Percentiles rank a stretch among this genome's conserved stretches.
Conservation (phyloP, 768 basidiomycete species). For the Collybia sp. region DNA sequence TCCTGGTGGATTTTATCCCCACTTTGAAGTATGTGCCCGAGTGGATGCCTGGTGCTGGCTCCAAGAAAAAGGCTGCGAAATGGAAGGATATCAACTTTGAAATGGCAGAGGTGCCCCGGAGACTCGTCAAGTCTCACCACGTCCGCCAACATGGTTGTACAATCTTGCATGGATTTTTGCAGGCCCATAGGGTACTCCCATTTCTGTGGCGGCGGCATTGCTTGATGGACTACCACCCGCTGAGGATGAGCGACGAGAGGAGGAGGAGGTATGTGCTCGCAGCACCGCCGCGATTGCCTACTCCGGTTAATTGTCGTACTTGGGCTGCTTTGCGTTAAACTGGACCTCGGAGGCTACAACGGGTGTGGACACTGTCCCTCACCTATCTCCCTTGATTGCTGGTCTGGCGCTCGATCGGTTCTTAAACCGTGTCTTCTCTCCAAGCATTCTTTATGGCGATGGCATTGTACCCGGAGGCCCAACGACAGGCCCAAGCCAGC, state of each 20-base stretch:
- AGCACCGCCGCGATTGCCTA: constrained; percentile 8
- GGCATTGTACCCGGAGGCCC: constrained; percentile 31
- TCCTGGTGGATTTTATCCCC: constrained; percentile 12
- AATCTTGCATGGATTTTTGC: neutral
- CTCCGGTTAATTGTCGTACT: neutral
- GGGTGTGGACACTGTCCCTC: constrained; percentile 8
- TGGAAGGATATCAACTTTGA: constrained; percentile 26
- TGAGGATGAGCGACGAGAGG: neutral
- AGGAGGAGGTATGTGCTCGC: constrained; percentile 8
- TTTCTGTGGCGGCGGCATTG: constrained; percentile 1
- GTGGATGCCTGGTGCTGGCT: constrained; percentile 44
- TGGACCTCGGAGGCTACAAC: neutral
- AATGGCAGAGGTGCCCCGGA: constrained; percentile 29
- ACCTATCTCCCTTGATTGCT: neutral
- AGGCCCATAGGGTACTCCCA: neutral
- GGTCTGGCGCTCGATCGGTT: neutral
- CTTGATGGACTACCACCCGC: constrained; percentile 2
- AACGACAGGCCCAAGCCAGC: constrained; percentile 30
- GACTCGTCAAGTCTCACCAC: constrained; percentile 5
- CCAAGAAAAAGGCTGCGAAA: constrained; percentile 33
- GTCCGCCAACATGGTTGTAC: constrained; percentile 1
- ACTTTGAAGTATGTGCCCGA: constrained; percentile 36
- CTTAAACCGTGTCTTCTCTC: constrained; percentile 29
- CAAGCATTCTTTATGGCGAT: constrained; percentile 31
- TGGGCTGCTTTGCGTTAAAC: neutral